These are phyloP conservation scores for Pseudogymnoascus sp. DNA, from an alignment of 2,329 filamentous ascomycete species.

Conservation along the genomic window DNA sequence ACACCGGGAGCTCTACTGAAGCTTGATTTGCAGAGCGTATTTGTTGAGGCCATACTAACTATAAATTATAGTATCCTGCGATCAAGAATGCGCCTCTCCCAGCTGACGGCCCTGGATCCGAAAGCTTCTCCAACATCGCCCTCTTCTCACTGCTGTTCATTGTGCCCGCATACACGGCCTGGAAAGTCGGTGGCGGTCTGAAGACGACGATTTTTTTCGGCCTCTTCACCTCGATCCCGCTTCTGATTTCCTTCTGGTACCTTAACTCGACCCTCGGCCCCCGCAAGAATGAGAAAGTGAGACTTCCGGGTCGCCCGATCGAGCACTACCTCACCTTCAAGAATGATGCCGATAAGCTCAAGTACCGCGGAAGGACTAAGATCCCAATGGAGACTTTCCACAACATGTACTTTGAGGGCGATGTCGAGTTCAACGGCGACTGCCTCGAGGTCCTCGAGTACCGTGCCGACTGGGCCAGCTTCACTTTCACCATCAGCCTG, in stretches of 20 bases:
- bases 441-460: constrained; percentile 83
- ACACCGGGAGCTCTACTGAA: constrained; percentile 17
- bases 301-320: constrained; percentile 73
- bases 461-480: constrained; percentile 94
- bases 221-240: constrained; percentile 67
- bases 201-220: constrained; percentile 85
- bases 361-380: constrained; percentile 70
- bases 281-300: constrained; percentile 87
- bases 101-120: constrained; percentile 74
- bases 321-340: constrained; percentile 88
- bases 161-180: constrained; percentile 72
- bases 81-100: constrained; percentile 95
- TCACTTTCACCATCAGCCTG: constrained; percentile 76
- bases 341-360: constrained; percentile 46
- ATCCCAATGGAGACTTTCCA: constrained; percentile 91
- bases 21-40: constrained; percentile 10
- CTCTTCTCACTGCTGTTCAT: constrained; percentile 61
- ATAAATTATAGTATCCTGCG: constrained; percentile 56
- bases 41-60: constrained; percentile 11
- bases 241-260: constrained; percentile 77
- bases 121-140: constrained; percentile 77
- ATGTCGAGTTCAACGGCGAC: constrained; percentile 94
- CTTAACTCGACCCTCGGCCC: constrained; percentile 71
- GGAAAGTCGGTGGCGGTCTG: constrained; percentile 74
- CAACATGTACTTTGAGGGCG: constrained; percentile 94